These are phyloP conservation scores for Fusarium sp. DNA, from an alignment of 2,329 filamentous ascomycete species.

Conservation along the genomic window DNA sequence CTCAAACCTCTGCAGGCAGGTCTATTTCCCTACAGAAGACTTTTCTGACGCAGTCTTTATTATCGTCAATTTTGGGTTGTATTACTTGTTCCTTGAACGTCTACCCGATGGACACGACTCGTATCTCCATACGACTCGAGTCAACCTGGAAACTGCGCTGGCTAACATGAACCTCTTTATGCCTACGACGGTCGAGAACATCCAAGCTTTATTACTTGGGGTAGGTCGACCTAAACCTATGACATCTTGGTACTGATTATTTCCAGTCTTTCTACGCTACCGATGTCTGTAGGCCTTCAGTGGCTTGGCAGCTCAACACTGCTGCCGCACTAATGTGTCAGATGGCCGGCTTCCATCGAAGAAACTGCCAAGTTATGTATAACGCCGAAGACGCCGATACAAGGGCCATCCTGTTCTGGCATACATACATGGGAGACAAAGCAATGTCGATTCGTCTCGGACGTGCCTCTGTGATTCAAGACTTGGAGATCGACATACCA, in stretches of 20 bases:
- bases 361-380: slow-evolving; percentile 39
- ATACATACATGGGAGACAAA: slow-evolving; percentile 68
- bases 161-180: slow-evolving; percentile 66
- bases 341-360: slow-evolving; percentile 70
- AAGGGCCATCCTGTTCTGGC: slow-evolving; percentile 61
- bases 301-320: slow-evolving; percentile 71
- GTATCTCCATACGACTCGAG: slow-evolving; percentile 56
- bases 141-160: slow-evolving; percentile 62
- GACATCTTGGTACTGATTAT: rapidly evolving
- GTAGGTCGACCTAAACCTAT: slow-evolving; percentile 52
- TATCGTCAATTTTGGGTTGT: slow-evolving; percentile 61
- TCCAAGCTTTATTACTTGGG: slow-evolving; percentile 68
- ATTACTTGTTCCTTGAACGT: slow-evolving; percentile 62
- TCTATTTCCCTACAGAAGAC: slow-evolving; percentile 65
- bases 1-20: slow-evolving; percentile 59
- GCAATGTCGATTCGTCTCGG: slow-evolving; percentile 69
- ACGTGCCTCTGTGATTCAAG: slow-evolving; percentile 66
- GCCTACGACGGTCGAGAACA: slow-evolving; percentile 63
- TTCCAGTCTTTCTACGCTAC: slow-evolving; percentile 68
- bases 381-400: slow-evolving; percentile 50
- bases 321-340: slow-evolving; percentile 71
- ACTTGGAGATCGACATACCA: slow-evolving; percentile 68
- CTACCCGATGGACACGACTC: slow-evolving; percentile 39
- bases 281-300: slow-evolving; percentile 69
- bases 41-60: slow-evolving; percentile 63